Conservation (phyloP, 257 asterid genomes). For the Salvia rosmarinus region DNA sequence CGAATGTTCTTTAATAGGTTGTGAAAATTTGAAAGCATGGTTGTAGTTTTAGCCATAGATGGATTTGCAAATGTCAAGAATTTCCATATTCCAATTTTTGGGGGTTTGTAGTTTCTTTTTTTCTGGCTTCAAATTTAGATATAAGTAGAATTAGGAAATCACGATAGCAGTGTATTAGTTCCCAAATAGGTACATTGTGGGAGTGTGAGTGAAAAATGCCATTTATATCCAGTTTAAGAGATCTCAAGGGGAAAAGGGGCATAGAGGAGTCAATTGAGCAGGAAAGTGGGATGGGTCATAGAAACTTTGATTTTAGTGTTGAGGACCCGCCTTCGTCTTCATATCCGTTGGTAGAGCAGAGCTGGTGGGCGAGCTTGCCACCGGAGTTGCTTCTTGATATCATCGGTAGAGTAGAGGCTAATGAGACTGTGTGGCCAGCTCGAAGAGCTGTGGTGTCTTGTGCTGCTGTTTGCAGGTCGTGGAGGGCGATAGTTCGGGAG, state of each 20-base stretch:
- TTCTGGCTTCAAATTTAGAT: background rate
- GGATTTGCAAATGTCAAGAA: background rate
- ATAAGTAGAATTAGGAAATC: background rate
- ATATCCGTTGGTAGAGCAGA: slow-evolving; percentile 39
- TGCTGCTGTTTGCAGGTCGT: slow-evolving; percentile 68
- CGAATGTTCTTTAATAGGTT: background rate
- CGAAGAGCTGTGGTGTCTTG: slow-evolving; percentile 60
- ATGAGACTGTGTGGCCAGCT: slow-evolving; percentile 61
- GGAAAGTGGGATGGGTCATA: slow-evolving; percentile 38
- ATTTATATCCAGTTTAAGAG: slow-evolving; percentile 40
- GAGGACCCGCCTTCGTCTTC: slow-evolving; percentile 44
- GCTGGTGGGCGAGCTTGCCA: slow-evolving; percentile 60
- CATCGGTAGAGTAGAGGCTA: slow-evolving; percentile 53
- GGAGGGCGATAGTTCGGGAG: slow-evolving; percentile 65
- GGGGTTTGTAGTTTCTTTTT: slow-evolving; percentile 4
- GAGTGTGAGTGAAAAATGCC: slow-evolving; percentile 41
- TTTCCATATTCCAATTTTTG: background rate
- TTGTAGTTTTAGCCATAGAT: too few relatives aligned
- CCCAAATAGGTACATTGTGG: background rate
- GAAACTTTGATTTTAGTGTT: slow-evolving; percentile 41
- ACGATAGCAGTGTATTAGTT: background rate
- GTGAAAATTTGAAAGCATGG: background rate
- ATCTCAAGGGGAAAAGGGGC: slow-evolving; percentile 39
- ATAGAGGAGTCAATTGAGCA: slow-evolving; percentile 39
- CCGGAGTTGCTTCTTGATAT: slow-evolving; percentile 64